Evolutionary conservation across 2,329 filamentous ascomycete species (phyloP).

Genomic region (Nigrospora oryzae): DNA sequence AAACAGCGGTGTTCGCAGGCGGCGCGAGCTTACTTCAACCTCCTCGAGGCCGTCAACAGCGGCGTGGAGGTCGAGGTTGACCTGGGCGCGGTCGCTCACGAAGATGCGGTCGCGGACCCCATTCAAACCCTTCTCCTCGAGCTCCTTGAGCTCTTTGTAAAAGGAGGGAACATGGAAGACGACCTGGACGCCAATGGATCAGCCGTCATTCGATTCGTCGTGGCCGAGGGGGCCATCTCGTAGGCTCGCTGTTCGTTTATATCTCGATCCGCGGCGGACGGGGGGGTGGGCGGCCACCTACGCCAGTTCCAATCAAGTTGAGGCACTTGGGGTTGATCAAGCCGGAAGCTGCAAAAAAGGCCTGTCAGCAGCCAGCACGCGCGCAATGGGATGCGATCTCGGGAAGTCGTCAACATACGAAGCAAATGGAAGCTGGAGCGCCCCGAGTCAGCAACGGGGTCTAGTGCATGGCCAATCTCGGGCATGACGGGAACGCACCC

Average conservation of each 20-base stretch:
- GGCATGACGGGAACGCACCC: background rate
- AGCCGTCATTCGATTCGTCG: background rate
- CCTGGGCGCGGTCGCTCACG: slow-evolving; percentile 52
- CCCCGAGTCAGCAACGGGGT: background rate
- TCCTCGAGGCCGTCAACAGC: slow-evolving; percentile 61
- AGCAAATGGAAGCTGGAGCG: slow-evolving; percentile 5
- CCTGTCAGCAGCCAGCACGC: too few relatives aligned
- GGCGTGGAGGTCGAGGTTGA: slow-evolving; percentile 56
- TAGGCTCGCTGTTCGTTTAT: too few relatives aligned
- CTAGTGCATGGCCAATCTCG: slow-evolving; percentile 2
- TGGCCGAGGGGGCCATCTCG: too few relatives aligned
- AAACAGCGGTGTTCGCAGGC: slow-evolving; percentile 1
- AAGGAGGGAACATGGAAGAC: slow-evolving; percentile 42
- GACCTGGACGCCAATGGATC: background rate
- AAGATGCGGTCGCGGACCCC: slow-evolving; percentile 50
- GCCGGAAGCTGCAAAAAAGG: slow-evolving; percentile 41
- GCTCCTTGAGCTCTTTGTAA: slow-evolving; percentile 54
- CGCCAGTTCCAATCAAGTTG: slow-evolving; percentile 66
- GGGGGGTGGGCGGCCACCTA: slow-evolving; percentile 13
- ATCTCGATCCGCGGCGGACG: too few relatives aligned
- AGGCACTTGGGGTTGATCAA: slow-evolving; percentile 62
- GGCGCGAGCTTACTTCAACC: slow-evolving; percentile 27
- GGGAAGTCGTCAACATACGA: background rate
- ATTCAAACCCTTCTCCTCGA: slow-evolving; percentile 50
- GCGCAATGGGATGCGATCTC: too few relatives aligned